Evolutionary conservation across 441 rosid genomes (phyloP), one percentile per base, ranked within the genome.

Genomic region (Erysimum cheiri): DNA sequence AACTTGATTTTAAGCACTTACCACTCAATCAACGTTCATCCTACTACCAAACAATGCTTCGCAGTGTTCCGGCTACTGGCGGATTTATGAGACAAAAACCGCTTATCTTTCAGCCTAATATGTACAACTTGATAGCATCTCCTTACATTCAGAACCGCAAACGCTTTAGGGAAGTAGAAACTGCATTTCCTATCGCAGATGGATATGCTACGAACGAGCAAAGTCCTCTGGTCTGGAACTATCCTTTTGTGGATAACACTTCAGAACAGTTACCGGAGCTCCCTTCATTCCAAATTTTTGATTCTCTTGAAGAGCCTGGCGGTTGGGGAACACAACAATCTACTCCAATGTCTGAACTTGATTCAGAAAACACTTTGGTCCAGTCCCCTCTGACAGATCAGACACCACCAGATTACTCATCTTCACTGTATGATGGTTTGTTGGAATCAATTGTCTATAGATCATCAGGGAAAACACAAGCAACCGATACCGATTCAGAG

Each of bases 221-320:
- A 60, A 60, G 49, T 13, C 12, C 28, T 67, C 49, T 14, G 35
- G 43, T 43, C 4, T 67, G 73, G 73, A 58, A 50, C 67, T 49
- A 50, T 59, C 71, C 77, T 55, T 33, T 56, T 5, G 83, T 77
- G 39, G 75, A 64, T 6, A 70, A 53, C 61, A 57, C 64, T 62
- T 64, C 67, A 41, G 78, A 79, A 37, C 77, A 76, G 11, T 82
- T 81, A 72, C 88, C 76, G 65, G 99, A 92, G 96, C 97, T 92
- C 98, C 99, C 96, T 94, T 92, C 99, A 92, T 86, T 90, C 99
- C 99, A 92, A 95, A 83, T 80, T 89, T 59, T 85, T 56, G 92
- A 90, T 76, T 49, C 80, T 71, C 87, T 78, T 63, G 76, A 83
- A 67, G 83, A 81, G 55, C 80, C 85, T 81, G 82, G 85, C 39